Evolutionary conservation across 306 rosid species (phyloP), one percentile per base, ranked within the genome.

Genomic region (Cucurbita maxima): DNA sequence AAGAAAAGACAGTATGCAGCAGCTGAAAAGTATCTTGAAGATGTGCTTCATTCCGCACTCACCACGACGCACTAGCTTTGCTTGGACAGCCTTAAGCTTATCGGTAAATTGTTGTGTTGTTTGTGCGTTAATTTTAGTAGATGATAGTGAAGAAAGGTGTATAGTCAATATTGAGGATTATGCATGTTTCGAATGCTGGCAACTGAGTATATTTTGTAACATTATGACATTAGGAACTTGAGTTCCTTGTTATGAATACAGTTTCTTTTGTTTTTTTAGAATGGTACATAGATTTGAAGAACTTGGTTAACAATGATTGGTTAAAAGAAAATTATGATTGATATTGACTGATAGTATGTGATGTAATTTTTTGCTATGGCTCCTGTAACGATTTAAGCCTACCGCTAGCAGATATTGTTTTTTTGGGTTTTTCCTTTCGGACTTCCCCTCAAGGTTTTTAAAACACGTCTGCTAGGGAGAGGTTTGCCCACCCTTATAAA

Each of bases 1-100:
- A 94, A 94, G 89, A 94, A 94, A 83, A 82, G 89, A 81, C 97
- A 90, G 79, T 90, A 79, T 68, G 95, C 91, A 54, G 96, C 85
- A 58, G 99, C 99, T 10, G 95, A 94, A 85, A 94, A 94, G 83
- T 85, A 89, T 82, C 92, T 94, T 18, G 99, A 91, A 84, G 95
- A 94, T 66, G 96, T 91, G 52, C 71, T 94, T 84, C 96, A 88
- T 6, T 86, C 97, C 12, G 97, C 99, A 75, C 95, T 89, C 82
- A 81, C 87, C 19, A 86, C 83, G 58, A 76, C 88, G 0, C 81
- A 86, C 76, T 89, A 81, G 50, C 36, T 34, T 71, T 47, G 34
- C 36, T 37, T 15, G 2, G 16, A 53, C 14, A 8, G 38, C 30
- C 44, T 16, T 16, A 34, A 52, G 78, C 62, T 51, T 38, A 22